Base-by-base conservation (phyloP, 805 yeast species). In the Barnettozyma californica region DNA sequence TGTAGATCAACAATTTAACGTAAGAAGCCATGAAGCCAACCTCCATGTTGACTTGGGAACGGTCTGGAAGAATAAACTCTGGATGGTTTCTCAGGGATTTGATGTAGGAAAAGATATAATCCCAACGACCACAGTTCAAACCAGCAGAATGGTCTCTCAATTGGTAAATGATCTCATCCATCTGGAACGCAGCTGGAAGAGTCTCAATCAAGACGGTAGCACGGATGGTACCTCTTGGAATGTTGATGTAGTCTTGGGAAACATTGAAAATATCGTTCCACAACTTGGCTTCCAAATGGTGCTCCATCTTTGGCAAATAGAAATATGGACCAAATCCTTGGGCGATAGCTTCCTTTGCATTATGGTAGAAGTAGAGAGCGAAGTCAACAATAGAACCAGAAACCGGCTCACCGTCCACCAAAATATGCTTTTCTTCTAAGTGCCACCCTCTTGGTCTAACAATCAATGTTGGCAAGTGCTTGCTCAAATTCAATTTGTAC, bases 391-490 rank as follows among this genome's bases (percentile, higher is more conserved):
- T 72, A 23, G 90, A 87, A n/a, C 88, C 94, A 53, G 84, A 75
- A 41, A 85, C 81, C 45, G 91, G 89, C 64, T 83, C 87, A 49
- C 82, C 86, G 61, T 84, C 90, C 49, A 85, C 78, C 45, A 72
- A 56, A 36, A 86, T 74, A 62, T 86, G 95, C 64, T 77, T 76
- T 65, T 86, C 95, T 35, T 73, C 81, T 78, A 86, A 75, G 66
- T 86, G 95, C 91, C 92, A 85, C 45, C 95, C 95, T 73, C 95
- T 78, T 62, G 95, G 95, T 73, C 95, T 79, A 46, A 85, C 87
- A 63, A 86, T 83, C 65, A 86, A 68, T 39, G 91, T 86, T 51
- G 92, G 92, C 45, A 83, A 73, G 61, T 82, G 82, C 64, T 71
- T 81, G 71, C 65, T 49, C 35, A 47, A 20, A 48, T 61, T 61